Conservation (phyloP, 257 asterid species). For the Solanum sejunctum region DNA sequence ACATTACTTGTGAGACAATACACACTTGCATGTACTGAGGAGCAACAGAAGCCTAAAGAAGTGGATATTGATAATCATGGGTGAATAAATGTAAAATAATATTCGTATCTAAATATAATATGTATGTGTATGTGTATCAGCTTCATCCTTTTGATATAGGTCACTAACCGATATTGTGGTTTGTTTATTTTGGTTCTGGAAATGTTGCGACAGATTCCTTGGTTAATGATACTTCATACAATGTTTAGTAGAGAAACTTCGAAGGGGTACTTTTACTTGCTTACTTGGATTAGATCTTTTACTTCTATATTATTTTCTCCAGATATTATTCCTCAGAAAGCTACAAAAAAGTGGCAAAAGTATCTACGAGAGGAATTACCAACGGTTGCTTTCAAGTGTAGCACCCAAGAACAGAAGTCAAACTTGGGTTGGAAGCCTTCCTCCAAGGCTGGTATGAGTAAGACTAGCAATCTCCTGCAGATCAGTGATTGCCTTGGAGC, state of each 20-base stretch:
- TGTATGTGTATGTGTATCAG: background rate
- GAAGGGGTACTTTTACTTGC: background rate
- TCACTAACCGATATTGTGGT: background rate
- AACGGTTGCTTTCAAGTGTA: conserved; percentile 86
- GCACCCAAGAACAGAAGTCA: conserved; percentile 90
- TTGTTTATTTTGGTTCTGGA: background rate
- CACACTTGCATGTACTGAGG: too few species aligned
- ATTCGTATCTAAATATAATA: background rate
- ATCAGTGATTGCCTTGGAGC: conserved; percentile 96
- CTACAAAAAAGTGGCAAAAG: conserved; percentile 91
- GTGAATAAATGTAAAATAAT: background rate
- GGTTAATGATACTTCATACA: background rate
- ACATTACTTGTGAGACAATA: too few species aligned
- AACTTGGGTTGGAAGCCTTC: conserved; percentile 87
- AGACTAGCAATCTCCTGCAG: conserved; percentile 35
- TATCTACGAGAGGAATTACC: conserved; percentile 92
- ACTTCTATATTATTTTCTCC: background rate
- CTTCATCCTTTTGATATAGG: background rate
- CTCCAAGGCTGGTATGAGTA: conserved; percentile 32
- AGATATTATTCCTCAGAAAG: conserved; percentile 94
- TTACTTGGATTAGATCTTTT: background rate
- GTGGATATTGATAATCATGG: background rate
- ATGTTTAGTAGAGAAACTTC: background rate
- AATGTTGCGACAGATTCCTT: background rate
- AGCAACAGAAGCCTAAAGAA: background rate